Conservation (phyloP, 73 alveolate species). For the Effrenium voratum region DNA sequence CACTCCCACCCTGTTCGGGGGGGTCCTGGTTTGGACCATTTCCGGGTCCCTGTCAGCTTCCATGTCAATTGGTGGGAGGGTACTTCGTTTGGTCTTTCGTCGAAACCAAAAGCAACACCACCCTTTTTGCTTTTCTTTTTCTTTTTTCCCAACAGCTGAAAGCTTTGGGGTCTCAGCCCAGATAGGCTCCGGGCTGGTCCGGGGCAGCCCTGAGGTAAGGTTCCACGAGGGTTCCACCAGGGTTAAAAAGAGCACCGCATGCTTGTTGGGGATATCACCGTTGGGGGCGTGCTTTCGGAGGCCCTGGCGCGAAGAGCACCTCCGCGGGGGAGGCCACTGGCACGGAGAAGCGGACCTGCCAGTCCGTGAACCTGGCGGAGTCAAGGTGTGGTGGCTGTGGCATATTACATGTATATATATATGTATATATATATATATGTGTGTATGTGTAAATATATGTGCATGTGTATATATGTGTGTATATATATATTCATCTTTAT, state of each 20-base stretch:
- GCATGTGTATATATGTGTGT: not conserved
- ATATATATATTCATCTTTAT: too few relatives aligned
- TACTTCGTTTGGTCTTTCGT: too few relatives aligned
- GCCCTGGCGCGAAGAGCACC: slow-evolving; percentile 45
- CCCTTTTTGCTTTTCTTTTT: too few relatives aligned
- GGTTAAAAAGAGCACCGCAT: not conserved
- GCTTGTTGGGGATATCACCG: not conserved
- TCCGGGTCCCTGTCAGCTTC: too few relatives aligned
- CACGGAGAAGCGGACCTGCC: slow-evolving; percentile 46
- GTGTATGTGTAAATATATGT: not conserved
- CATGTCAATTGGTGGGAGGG: too few relatives aligned
- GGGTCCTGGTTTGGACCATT: too few relatives aligned
- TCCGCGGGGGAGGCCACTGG: slow-evolving; percentile 42
- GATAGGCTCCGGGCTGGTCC: not conserved
- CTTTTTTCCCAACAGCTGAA: not conserved
- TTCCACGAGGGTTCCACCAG: not conserved
- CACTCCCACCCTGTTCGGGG: too few relatives aligned
- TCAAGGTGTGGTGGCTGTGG: not conserved
- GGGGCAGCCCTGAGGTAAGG: not conserved
- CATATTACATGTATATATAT: not conserved
- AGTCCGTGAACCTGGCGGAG: slow-evolving; percentile 44
- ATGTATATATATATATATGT: not conserved
- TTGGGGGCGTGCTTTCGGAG: not conserved
- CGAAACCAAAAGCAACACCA: too few relatives aligned
- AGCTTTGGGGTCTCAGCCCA: not conserved